Base-by-base conservation (phyloP, 2,329 filamentous ascomycete species). In the Colletotrichum aenigma region DNA sequence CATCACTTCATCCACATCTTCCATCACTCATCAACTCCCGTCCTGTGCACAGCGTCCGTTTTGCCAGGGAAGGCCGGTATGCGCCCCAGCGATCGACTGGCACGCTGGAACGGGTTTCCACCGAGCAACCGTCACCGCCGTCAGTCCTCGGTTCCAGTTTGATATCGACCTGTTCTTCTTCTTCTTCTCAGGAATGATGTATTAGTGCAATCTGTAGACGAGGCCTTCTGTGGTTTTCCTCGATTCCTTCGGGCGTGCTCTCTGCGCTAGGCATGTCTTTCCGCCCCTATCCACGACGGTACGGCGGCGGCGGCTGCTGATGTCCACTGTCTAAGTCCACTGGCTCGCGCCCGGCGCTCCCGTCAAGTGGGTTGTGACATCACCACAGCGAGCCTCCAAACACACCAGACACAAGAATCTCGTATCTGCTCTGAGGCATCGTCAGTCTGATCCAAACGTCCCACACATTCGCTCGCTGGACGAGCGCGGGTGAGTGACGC, bases 311-410 rank as follows among this genome's bases (percentile, higher is more conserved):
- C 28, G 36, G 56, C 56, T 26, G 67, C 67, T 65, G 56, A 64
- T 64, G 64, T 24, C 74, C 64, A 71, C 74, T 52, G 64, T 68
- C 32, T 26, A 38, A 68, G 65, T 58, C 73, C 65, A 73, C 65
- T 65, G 70, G 56, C 48, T 64, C 48, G 12, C 48, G 28, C 61
- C 62, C 68, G 62, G 66, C 61, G 66, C 60, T 75, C 36, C 69
- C 72, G 38, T 67, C 38, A 32, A 69, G 73, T 65, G 73, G 64
- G n/a, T 60, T 34, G 70, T 76, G 74, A 76, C 70, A 74, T 76
- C 74, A 76, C 74, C 16, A n/a, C 21, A 43, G n/a, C 30, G 48
- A 56, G 36, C 70, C 38, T 58, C 8, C 56, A 68, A 43, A 26
- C 13, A 68, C n/a, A 26, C 34, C 56, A 68, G 32, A 26, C 13